Percentiles rank a stretch among this genome's conserved stretches.
phyloP scores from a whole-genome alignment of 768 basidiomycete genomes.

The Trametes cinnabarina region DNA sequence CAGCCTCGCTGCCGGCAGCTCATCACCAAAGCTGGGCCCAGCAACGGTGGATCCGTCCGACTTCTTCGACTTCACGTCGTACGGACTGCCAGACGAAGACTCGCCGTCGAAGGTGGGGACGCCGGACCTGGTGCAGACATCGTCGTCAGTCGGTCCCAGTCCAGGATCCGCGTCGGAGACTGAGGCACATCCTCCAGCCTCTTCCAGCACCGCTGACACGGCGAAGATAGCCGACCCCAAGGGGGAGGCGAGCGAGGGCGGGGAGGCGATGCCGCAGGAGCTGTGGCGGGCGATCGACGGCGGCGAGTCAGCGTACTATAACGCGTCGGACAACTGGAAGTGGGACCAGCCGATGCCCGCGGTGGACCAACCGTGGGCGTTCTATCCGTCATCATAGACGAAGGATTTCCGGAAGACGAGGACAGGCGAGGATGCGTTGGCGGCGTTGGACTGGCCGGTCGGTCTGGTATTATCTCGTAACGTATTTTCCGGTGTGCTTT shows the following conservation, averaged over 20 bases:
- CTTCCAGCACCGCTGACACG: conserved; percentile 42
- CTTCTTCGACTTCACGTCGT: conserved; percentile 69
- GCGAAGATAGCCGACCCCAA: conserved; percentile 38
- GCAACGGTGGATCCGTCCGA: conserved; percentile 48
- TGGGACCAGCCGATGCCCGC: conserved; percentile 69
- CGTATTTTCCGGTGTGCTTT: conserved; percentile 21
- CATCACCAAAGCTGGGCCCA: conserved; percentile 33
- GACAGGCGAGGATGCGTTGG: background rate
- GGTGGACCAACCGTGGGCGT: conserved; percentile 71
- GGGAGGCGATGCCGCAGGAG: conserved; percentile 56
- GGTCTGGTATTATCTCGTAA: conserved; percentile 23
- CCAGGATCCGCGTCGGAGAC: conserved; percentile 71
- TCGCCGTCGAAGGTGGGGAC: conserved; percentile 64
- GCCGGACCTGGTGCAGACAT: conserved; percentile 67
- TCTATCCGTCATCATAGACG: conserved; percentile 51
- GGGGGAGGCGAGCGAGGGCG: conserved; percentile 46
- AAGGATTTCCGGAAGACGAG: background rate
- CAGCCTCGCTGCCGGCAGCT: conserved; percentile 25
- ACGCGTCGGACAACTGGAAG: conserved; percentile 56
- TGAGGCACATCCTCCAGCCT: conserved; percentile 46
- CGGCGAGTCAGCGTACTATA: conserved; percentile 70
- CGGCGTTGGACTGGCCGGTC: conserved; percentile 6
- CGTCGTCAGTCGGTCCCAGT: conserved; percentile 68
- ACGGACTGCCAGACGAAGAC: conserved; percentile 54
- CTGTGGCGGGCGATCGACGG: conserved; percentile 72